Evolutionary conservation across 371 early-diverging fungal species (phyloP), one percentile per base, ranked within the genome.

Genomic region (Dipsacomyces acuminosporus): DNA sequence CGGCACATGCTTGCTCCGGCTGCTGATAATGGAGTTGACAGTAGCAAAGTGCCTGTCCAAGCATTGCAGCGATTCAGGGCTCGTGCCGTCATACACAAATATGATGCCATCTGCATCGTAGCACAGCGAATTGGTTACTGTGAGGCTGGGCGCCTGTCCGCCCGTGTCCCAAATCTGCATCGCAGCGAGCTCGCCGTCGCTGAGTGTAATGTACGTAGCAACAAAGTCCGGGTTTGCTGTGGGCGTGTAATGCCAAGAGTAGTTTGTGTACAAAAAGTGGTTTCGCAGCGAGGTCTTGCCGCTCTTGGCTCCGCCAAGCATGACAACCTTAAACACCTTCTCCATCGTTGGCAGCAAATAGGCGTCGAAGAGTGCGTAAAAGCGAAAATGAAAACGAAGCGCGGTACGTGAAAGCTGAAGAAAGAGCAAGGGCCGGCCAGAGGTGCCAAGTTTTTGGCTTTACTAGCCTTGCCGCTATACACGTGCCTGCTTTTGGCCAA

Each of bases 251-350:
- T 47, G 46, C 59, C 59, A 58, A 26, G 69, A 46, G 44, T 51
- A 45, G 52, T 13, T 63, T 36, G 46, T 54, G 64, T 55, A 42
- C 8, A 67, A 41, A 43, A 63, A 63, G 41, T 46, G 20, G 52
- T 48, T 69, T 15, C 69, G 69, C 56, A 69, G 50, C 33, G 61
- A 63, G 20, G 64, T 69, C 26, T 69, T 69, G 54, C 69, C 69
- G 15, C 51, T 40, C 19, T 41, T 48, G 3, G 56, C n/a, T 8
- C 47, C 64, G 41, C 69, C 69, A 14, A 69, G 46, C 59, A 69
- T 43, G 18, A 69, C 69, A 14, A 51, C 36, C 41, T 69, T 69
- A 36, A 63, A 58, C 33, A 69, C 54, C 22, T 46, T 45, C 21
- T 63, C 64, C 69, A 63, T 63, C 35, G 8, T 5, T n/a, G 38